A percentile compares a stretch with the other conserved stretches of the same genome.
These are phyloP conservation scores for Leptographium flavum DNA, from an alignment of 2,329 filamentous ascomycete genomes.

Conservation along the genomic window DNA sequence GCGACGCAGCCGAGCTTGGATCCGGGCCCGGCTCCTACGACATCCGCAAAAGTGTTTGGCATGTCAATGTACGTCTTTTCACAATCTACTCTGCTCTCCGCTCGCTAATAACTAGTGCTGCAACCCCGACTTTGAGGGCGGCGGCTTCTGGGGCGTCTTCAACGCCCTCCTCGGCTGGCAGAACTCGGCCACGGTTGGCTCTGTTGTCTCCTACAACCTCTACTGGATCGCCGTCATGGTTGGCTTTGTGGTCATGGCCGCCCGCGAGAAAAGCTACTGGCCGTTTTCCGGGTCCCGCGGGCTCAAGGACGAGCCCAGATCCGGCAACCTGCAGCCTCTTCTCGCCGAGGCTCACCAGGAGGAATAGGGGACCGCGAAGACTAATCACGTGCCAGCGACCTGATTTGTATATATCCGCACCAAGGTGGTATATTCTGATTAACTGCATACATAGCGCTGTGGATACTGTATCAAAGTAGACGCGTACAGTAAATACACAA, in stretches of 20 bases:
- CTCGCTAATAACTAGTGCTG: slow-evolving; percentile 45
- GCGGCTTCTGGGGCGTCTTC: slow-evolving; percentile 71
- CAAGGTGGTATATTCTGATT: no score
- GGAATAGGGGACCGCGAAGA: no score
- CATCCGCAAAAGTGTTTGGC: slow-evolving; percentile 53
- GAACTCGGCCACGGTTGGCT: slow-evolving; percentile 77
- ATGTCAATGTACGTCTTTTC: slow-evolving; percentile 42
- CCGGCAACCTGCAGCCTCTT: slow-evolving; percentile 4
- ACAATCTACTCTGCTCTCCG: not conserved
- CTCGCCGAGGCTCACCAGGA: not conserved
- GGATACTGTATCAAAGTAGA: no score
- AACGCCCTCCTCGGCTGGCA: slow-evolving; percentile 78
- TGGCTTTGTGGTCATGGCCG: slow-evolving; percentile 8
- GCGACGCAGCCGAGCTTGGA: slow-evolving; percentile 46
- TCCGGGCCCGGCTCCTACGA: slow-evolving; percentile 53
- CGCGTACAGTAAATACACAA: no score
- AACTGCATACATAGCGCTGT: no score
- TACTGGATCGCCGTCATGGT: slow-evolving; percentile 51
- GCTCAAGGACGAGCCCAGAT: not conserved
- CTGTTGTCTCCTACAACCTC: slow-evolving; percentile 74
- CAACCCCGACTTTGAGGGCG: slow-evolving; percentile 55
- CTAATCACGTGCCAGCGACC: no score
- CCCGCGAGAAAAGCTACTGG: slow-evolving; percentile 6
- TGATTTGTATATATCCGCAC: no score
- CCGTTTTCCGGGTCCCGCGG: not conserved